Conservation (phyloP, 2,329 filamentous ascomycete species). For the Pestalotiopsis sp. region DNA sequence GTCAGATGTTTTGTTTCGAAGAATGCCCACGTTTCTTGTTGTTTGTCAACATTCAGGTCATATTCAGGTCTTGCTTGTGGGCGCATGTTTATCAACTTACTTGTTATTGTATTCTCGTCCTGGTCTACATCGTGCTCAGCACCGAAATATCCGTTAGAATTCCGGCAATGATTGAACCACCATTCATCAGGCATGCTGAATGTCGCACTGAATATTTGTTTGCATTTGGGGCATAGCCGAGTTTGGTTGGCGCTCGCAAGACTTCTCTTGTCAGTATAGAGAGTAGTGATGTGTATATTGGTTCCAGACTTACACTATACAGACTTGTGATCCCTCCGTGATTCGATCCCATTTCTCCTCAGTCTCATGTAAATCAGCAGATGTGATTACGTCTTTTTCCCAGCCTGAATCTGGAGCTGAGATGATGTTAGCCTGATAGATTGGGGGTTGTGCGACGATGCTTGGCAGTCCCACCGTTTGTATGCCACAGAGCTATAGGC, state of each 20-base stretch:
- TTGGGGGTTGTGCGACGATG: neutral
- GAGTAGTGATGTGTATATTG: neutral
- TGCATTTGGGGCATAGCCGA: slow-evolving; percentile 22
- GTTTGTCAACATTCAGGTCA: neutral
- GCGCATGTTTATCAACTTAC: neutral
- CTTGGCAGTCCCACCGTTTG: neutral
- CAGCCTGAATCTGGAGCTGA: neutral
- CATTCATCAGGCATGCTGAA: slow-evolving; percentile 35
- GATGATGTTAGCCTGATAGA: neutral
- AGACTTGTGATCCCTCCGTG: neutral
- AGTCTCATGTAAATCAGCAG: neutral
- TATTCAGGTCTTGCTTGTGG: no score
- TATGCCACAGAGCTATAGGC: neutral
- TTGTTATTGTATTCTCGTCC: neutral
- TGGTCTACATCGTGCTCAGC: slow-evolving; percentile 33
- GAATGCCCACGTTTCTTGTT: neutral
- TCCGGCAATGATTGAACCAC: slow-evolving; percentile 37
- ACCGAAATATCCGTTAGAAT: slow-evolving; percentile 44
- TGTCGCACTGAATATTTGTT: slow-evolving; percentile 20
- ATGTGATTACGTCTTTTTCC: neutral
- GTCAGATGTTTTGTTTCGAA: neutral
- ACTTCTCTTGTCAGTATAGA: neutral
- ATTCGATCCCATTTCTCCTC: neutral
- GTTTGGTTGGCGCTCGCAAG: neutral
- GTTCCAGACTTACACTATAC: neutral